Base-by-base conservation (phyloP, 805 yeast genomes). In the Saccharomycopsis schoenii region DNA sequence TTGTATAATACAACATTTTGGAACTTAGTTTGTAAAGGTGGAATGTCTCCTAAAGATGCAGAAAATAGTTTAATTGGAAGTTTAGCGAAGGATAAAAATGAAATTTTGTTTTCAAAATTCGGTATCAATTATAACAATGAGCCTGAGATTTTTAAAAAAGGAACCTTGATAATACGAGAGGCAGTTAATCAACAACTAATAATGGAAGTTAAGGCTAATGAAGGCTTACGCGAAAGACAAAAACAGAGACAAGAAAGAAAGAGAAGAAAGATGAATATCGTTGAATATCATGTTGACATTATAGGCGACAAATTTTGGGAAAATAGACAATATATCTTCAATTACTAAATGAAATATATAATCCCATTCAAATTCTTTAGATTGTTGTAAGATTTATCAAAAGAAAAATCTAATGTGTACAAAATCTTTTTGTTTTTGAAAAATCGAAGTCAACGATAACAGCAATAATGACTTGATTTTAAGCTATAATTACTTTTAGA, bases 1-100 rank as follows among this genome's bases (percentile, higher is more conserved):
- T 73, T 94, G 62, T 94, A 93, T 76, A 94, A 94, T 69, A 94
- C 99, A 0, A 77, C 90, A 0, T 94, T 94, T 70, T 94, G 99
- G 99, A 77, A 83, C 5, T 76, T 94, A 67, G 93, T 94, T 0
- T 69, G 76, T 19, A 77, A 80, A 64, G 91, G 94, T 17, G 85
- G 85, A 0, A 61, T 88, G 72, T 80, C 86, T 0, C 83, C 96
- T 0, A 82, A 82, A 64, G 94, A 90, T 42, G 96, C 98, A 0
- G 97, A 94, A 68, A 78, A 83, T 56, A 76, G 72, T 65, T 78
- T 94, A 39, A 79, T 80, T 60, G 97, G 97, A 0, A 89, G 98
- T 0, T 68, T 89, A 1, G 77, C 96, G 15, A 76, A 83, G 36
- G 97, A 93, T 68, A 94, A 94, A 70, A 88, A 94, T 69, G 99